Evolutionary conservation across 768 basidiomycete species (phyloP), one percentile per base, ranked within the genome.

Genomic region (Boletellus sp.): DNA sequence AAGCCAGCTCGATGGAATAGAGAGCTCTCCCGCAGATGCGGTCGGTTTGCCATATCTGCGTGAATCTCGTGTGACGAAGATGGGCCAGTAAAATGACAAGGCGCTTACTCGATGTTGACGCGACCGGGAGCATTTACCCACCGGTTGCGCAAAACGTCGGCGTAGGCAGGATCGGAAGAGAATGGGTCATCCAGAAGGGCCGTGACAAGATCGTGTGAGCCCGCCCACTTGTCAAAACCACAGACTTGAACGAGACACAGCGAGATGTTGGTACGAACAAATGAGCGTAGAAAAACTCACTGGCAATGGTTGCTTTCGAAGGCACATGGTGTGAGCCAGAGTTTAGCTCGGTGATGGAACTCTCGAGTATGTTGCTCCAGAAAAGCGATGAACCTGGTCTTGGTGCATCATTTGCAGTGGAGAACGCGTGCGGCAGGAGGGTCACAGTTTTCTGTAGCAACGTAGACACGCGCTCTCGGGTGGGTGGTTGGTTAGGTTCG

Each of bases 171-270:
- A 53, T 80, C 77, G n/a, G 80, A 78, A 3, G 74, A 71, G 55
- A 91, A 77, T 13, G 87, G 87, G 47, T 90, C 82, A 38, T 84
- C 78, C 15, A 91, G 70, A 32, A 91, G 72, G 7, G 87, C 85
- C 5, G 81, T 81, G 17, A 90, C 78, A 4, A 91, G 67, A 26
- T 84, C 80, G 33, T 70, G 69, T 7, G 80, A 72, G 33, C 72
- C 74, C 17, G 84, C 75, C 63, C 71, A 75, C 57, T 78, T 66
- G 62, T 84, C 80, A 44, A 77, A 57, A 12, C 80, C 78, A 59
- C 74, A 79, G 12, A 90, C 87, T 88, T 51, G 16, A 15, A 10
- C 22, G n/a, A 37, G 36, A 11, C 23, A n/a, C 24, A n/a, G 47
- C 34, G 31, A 37, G 33, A 44, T 47, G 20, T 32, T 24, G 39